Base-by-base conservation (phyloP, 306 rosid species). In the Corylus heterophylla region DNA sequence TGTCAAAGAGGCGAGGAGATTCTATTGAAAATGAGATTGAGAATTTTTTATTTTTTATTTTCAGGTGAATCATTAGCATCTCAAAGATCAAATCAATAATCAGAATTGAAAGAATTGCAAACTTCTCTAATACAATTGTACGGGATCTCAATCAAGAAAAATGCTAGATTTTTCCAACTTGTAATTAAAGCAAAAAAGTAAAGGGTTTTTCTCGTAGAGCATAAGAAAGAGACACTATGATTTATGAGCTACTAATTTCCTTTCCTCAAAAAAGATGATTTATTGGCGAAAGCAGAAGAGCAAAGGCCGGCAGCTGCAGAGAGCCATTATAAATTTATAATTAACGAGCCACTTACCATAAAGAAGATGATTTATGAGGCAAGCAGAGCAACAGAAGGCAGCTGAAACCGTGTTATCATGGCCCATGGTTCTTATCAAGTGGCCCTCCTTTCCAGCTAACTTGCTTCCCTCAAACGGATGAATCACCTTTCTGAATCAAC, bases 381-480 rank as follows among this genome's bases (percentile, higher is more conserved):
- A 42, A 17, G 22, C 3, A 67, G 51, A 71, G 27, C 37, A 27
- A 12, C 20, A 71, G 49, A 71, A 71, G 39, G 35, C n/a, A 48
- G 71, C 12, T 4, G 3, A 62, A 50, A 70, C 47, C 44, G 42
- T 35, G 55, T 51, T n/a, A 62, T 20, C 45, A 72, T 17, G 49
- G 49, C 22, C 48, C 52, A 49, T 49, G 52, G 52, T 0, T 39
- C 13, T 2, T 29, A 47, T 14, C 4, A 17, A 44, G 52, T 25
- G 62, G 18, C 35, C 58, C 18, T 80, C 58, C 18, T 80, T 76
- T 81, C 79, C 83, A 78, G 89, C 91, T 78, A 81, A 67, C 79
- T 82, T 80, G 64, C 79, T 77, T 82, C 69, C 63, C 56, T 80
- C 63, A 76, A 81, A 77, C 82, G 79, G 67, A 44, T 69, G 69